These are phyloP conservation scores for Candida qinlingensis DNA, from an alignment of 805 yeast genomes.

Conservation along the genomic window DNA sequence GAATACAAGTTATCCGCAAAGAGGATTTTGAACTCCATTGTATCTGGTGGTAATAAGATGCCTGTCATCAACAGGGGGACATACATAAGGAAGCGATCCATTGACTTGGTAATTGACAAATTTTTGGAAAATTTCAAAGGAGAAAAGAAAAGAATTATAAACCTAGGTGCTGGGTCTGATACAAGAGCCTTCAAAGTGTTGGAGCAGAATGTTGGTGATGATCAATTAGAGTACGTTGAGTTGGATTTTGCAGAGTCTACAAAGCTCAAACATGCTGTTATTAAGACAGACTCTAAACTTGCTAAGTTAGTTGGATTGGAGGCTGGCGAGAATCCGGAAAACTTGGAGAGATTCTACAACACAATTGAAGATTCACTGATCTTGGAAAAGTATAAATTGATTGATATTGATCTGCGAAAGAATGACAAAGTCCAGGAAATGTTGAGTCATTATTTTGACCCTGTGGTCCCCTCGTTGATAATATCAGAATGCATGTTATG, in stretches of 20 bases:
- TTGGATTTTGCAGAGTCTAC: conserved; percentile 46
- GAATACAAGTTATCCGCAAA: conserved; percentile 19
- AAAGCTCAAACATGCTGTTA: conserved; percentile 34
- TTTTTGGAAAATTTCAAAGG: conserved; percentile 31
- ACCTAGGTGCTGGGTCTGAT: conserved; percentile 68
- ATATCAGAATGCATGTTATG: conserved; percentile 58
- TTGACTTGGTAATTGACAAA: conserved; percentile 40
- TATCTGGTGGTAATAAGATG: conserved; percentile 20
- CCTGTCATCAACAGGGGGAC: conserved; percentile 74
- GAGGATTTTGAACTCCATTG: conserved; percentile 14
- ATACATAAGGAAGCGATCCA: conserved; percentile 50
- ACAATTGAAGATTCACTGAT: conserved; percentile 25
- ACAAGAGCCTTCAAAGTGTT: conserved; percentile 42
- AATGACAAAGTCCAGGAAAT: conserved; percentile 22
- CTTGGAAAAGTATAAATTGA: conserved; percentile 22
- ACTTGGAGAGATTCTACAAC: conserved; percentile 8
- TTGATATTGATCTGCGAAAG: conserved; percentile 31
- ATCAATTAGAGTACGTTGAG: conserved; percentile 36
- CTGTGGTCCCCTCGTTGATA: conserved; percentile 39
- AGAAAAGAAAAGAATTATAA: conserved; percentile 45
- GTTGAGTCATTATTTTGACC: conserved; percentile 17
- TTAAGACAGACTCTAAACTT: conserved; percentile 11
- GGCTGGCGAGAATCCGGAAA: neutral
- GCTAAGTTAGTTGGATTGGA: conserved; percentile 11
- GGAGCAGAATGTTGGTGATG: conserved; percentile 13